These are phyloP conservation scores for Schwanniomyces yamadae DNA, from an alignment of 805 yeast species.

Conservation along the genomic window DNA sequence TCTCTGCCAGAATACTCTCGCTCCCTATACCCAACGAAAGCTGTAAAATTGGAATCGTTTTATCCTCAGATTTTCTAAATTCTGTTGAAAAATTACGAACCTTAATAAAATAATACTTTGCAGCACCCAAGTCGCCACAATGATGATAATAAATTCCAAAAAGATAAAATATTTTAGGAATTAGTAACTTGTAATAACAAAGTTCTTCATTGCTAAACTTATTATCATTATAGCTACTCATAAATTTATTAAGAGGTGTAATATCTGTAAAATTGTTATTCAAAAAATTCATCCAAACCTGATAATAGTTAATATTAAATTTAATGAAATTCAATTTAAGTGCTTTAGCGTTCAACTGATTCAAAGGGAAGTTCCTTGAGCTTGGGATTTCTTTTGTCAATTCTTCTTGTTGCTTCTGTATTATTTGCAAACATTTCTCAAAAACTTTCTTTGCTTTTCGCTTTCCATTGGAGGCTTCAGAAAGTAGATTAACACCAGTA, in stretches of 20 bases:
- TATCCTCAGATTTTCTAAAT: conserved; percentile 2
- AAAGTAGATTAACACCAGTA: conserved; percentile 40
- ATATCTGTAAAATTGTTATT: conserved; percentile 22
- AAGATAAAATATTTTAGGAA: conserved; percentile 39
- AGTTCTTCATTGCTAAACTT: conserved; percentile 39
- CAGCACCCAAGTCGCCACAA: conserved; percentile 31
- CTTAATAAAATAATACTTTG: conserved; percentile 40
- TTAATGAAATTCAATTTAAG: conserved; percentile 29
- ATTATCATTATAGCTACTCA: conserved; percentile 34
- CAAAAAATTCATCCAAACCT: conserved; percentile 35
- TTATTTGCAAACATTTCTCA: conserved; percentile 31
- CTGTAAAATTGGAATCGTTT: conserved; percentile 12
- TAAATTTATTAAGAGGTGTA: conserved; percentile 28
- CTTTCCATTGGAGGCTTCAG: conserved; percentile 33
- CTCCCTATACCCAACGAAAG: conserved; percentile 24
- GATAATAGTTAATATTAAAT: conserved; percentile 33
- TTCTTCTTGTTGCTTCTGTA: conserved; percentile 23
- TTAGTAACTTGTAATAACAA: conserved; percentile 31
- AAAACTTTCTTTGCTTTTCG: conserved; percentile 37
- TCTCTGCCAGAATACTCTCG: conserved; percentile 16
- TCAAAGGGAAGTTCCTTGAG: conserved; percentile 15
- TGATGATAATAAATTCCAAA: conserved; percentile 41
- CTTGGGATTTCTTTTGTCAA: conserved; percentile 6
- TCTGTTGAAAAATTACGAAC: conserved; percentile 23
- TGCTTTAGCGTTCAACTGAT: conserved; percentile 20